Evolutionary conservation across 148 eudicot genomes (phyloP).

Genomic region (Vaccinium darrowii): DNA sequence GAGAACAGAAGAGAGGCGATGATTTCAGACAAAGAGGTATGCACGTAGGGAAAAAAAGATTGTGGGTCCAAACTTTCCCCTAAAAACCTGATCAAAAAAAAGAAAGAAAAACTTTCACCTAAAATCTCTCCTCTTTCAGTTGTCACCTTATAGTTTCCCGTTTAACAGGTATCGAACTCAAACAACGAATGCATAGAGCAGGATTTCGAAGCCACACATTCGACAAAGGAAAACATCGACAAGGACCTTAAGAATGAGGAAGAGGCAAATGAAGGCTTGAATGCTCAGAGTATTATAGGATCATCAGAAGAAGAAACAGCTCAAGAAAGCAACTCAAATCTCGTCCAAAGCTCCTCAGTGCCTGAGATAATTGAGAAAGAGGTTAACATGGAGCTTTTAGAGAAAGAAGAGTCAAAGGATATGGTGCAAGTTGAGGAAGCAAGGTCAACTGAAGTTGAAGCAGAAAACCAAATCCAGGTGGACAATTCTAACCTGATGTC

Average conservation of each 20-base stretch:
- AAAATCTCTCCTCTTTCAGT: neutral
- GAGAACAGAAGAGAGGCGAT: conserved; percentile 5
- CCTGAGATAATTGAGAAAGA: neutral
- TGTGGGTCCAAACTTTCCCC: neutral
- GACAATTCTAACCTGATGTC: conserved; percentile 4
- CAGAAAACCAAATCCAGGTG: neutral
- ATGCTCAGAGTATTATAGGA: conserved; percentile 8
- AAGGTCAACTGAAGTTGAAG: neutral
- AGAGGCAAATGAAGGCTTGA: neutral
- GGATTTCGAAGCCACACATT: neutral
- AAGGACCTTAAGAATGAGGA: conserved; percentile 5
- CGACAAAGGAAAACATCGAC: neutral
- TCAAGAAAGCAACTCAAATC: neutral
- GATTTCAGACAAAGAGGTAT: conserved; percentile 10
- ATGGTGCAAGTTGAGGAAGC: neutral
- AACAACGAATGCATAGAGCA: neutral
- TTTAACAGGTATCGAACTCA: conserved; percentile 7
- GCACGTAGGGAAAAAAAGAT: neutral
- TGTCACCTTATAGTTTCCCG: neutral
- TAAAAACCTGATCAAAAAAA: no score
- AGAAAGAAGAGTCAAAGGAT: neutral
- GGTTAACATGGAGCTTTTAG: neutral
- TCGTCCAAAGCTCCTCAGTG: neutral
- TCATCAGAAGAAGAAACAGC: neutral
- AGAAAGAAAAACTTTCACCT: neutral